Percentiles rank a stretch among this genome's conserved stretches.
phyloP scores from a whole-genome alignment of 2,329 filamentous ascomycete genomes.

The Scopulariopsis brevicaulis region DNA sequence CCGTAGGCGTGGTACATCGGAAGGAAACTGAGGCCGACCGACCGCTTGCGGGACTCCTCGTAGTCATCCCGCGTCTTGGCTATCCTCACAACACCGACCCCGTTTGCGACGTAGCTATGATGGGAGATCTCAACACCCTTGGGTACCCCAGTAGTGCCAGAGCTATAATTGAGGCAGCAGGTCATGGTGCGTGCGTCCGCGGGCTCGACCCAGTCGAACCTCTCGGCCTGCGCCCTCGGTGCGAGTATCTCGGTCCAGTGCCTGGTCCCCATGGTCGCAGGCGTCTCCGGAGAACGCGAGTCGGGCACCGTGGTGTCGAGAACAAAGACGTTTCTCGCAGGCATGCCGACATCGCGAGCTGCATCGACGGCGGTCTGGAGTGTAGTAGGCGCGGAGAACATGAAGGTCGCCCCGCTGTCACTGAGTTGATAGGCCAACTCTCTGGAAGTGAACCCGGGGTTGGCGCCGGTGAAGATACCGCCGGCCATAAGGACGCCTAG shows the following conservation, averaged over 20 bases:
- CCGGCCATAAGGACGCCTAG: constrained; percentile 68
- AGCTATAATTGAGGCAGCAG: constrained; percentile 69
- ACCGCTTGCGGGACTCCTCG: constrained; percentile 23
- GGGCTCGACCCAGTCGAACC: constrained; percentile 53
- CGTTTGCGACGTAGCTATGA: constrained; percentile 63
- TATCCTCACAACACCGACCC: constrained; percentile 43
- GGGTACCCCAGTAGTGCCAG: constrained; percentile 68
- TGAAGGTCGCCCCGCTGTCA: constrained; percentile 56
- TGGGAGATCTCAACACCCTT: constrained; percentile 82
- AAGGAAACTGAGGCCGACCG: constrained; percentile 51
- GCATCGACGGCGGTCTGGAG: constrained; percentile 57
- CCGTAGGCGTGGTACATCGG: constrained; percentile 68
- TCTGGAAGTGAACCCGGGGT: constrained; percentile 53
- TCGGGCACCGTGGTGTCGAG: constrained; percentile 45
- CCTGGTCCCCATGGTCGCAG: constrained; percentile 24
- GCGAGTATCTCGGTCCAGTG: constrained; percentile 57
- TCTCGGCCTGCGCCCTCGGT: constrained; percentile 33
- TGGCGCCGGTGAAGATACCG: constrained; percentile 67
- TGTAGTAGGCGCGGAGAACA: constrained; percentile 50
- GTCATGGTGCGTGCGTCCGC: constrained; percentile 37
- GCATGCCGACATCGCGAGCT: constrained; percentile 44
- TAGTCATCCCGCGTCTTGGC: constrained; percentile 33
- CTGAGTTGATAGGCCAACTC: constrained; percentile 67
- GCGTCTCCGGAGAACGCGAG: constrained; percentile 7
- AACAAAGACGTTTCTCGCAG: constrained; percentile 44